Percentiles rank a stretch among this genome's conserved stretches.
Evolutionary conservation across 768 basidiomycete genomes (phyloP).

Genomic region (Podaxis pistillaris): DNA sequence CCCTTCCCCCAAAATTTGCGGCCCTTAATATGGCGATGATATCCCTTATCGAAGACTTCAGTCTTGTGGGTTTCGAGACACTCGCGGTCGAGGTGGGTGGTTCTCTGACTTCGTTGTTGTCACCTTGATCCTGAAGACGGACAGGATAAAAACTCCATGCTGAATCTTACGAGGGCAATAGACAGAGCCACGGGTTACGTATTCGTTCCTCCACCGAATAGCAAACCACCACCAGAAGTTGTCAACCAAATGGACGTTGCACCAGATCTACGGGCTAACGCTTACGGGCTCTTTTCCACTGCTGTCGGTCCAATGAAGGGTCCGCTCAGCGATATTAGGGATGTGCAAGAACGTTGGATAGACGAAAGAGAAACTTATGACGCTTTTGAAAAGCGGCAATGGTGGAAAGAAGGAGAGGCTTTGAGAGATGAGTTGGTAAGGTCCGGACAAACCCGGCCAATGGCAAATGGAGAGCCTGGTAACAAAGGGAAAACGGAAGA

Average conservation of each 20-base stretch:
- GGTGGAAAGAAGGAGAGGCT: constrained; percentile 72
- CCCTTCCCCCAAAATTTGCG: constrained; percentile 61
- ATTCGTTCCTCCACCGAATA: constrained; percentile 59
- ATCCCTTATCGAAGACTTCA: constrained; percentile 90
- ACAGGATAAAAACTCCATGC: constrained; percentile 94
- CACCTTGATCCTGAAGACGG: not conserved
- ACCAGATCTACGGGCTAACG: constrained; percentile 55
- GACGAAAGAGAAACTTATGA: constrained; percentile 83
- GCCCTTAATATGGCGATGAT: constrained; percentile 88
- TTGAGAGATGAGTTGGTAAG: constrained; percentile 43
- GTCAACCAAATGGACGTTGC: constrained; percentile 34
- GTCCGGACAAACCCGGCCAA: not conserved
- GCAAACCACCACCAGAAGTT: constrained; percentile 33
- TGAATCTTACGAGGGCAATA: constrained; percentile 77
- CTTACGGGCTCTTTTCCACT: constrained; percentile 63
- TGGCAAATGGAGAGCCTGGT: too few relatives aligned
- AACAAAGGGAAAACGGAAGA: too few relatives aligned
- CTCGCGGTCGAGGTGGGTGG: constrained; percentile 82
- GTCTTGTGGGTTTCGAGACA: constrained; percentile 94
- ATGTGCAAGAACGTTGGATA: constrained; percentile 94
- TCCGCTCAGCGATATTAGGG: constrained; percentile 53
- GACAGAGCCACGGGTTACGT: constrained; percentile 94
- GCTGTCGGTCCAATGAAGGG: constrained; percentile 57
- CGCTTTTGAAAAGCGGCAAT: constrained; percentile 72
- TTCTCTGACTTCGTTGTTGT: not conserved